Evolutionary conservation across 768 basidiomycete species (phyloP).

Genomic region (Phylloporus arenicola): DNA sequence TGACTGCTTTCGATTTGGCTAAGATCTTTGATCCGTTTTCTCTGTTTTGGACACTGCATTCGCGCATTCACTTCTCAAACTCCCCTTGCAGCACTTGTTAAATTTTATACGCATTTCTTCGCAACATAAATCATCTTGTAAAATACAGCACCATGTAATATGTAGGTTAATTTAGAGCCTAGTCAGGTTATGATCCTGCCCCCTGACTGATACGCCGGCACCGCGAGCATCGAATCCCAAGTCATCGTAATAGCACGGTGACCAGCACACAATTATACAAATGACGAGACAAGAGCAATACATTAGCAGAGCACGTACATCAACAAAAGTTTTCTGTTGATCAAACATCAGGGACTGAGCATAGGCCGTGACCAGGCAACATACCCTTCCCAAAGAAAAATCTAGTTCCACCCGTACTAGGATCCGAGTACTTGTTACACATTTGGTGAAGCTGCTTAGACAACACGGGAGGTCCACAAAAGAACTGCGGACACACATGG

Average conservation of each 20-base stretch:
- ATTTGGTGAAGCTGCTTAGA: slow-evolving; percentile 69
- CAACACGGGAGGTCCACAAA: slow-evolving; percentile 77
- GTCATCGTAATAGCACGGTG: neutral
- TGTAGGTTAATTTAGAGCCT: neutral
- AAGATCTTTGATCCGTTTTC: neutral
- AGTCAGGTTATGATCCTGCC: neutral
- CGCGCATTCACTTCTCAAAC: too few species aligned
- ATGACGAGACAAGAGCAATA: neutral
- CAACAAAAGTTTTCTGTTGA: slow-evolving; percentile 20
- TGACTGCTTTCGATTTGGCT: slow-evolving; percentile 1
- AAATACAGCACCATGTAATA: neutral
- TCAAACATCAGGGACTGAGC: slow-evolving; percentile 3
- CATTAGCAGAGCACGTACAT: neutral
- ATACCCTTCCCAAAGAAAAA: slow-evolving; percentile 90
- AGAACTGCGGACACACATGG: slow-evolving; percentile 43
- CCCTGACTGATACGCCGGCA: neutral
- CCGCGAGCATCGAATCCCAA: neutral
- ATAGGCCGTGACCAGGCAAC: slow-evolving; percentile 15
- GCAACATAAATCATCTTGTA: slow-evolving; percentile 1
- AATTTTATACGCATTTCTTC: too few species aligned
- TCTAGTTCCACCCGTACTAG: slow-evolving; percentile 63
- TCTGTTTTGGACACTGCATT: neutral
- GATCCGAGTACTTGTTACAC: slow-evolving; percentile 81
- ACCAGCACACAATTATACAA: slow-evolving; percentile 20
- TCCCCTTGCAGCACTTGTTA: too few species aligned